Base-by-base conservation (phyloP, 192 early-diverging fungal genomes). In the Jimgerdemannia lactiflua region DNA sequence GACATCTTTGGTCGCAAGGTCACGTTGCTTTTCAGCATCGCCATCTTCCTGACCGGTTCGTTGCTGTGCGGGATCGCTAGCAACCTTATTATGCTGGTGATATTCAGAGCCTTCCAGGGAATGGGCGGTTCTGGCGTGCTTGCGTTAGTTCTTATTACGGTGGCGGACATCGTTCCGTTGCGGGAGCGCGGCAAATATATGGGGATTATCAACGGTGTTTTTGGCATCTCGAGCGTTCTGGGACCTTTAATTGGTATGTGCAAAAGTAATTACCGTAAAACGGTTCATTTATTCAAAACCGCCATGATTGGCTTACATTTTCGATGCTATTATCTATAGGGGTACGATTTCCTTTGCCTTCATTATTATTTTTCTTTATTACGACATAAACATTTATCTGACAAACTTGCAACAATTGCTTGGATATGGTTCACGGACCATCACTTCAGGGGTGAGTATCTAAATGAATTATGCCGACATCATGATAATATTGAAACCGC, bases 131-230 rank as follows among this genome's bases (percentile, higher is more conserved):
- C 86, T 43, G 82, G 85, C n/a, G 82, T 91, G 39, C 79, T 91
- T 43, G 79, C 87, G 4, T 74, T 93, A 68, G 88, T 90, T 29
- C 81, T 94, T 41, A 91, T 95, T 63, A 92, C 96, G 42, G 86
- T 96, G 41, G 83, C 93, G 3, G 96, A 96, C 77, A 89, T 97
- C 75, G 89, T 96, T 42, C 84, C 89, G 39, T 71, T 89, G 39
- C 85, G 89, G 40, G 91, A 96, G 70, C 85, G 93, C n/a, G 92
- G 92, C 42, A 94, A 95, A 78, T 97, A 95, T 81, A 92, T 94
- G 81, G 92, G 91, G 42, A 71, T 83, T n/a, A 74, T 76, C 54
- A 79, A 77, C 77, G 78, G 72, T 14, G 77, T 79, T 17, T 79
- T 79, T 65, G 78, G 78, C 44, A 20, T 83, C 6, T 76, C 81